Percentiles rank a stretch among this genome's conserved stretches.
phyloP scores from a whole-genome alignment of 176 grass and related monocot species.

The Cenchrus fungigraminus region DNA sequence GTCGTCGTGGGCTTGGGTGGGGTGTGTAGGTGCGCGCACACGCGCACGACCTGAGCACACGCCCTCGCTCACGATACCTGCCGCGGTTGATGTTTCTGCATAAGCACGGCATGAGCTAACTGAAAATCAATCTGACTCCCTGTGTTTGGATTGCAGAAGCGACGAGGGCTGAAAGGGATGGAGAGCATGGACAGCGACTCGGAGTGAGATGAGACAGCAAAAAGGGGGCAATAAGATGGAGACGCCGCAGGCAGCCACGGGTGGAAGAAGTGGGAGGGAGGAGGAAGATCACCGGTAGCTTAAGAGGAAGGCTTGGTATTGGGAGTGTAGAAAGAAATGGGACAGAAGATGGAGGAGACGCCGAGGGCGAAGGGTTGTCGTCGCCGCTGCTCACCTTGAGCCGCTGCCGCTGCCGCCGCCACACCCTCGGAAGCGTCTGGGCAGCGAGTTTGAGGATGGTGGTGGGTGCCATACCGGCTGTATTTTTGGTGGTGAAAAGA shows the following conservation, averaged over 20 bases:
- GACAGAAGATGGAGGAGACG: neutral
- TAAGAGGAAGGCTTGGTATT: neutral
- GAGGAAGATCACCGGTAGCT: neutral
- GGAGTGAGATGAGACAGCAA: constrained; percentile 28
- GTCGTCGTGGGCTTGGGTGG: neutral
- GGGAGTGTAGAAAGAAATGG: neutral
- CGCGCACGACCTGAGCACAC: neutral
- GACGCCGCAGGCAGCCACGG: neutral
- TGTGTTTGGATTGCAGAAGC: constrained; percentile 52
- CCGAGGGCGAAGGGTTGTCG: constrained; percentile 11
- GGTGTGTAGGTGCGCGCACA: neutral
- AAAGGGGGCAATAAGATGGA: constrained; percentile 27
- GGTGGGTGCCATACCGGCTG: neutral
- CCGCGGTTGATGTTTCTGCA: neutral
- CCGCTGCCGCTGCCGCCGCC: neutral
- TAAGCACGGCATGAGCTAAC: constrained; percentile 25
- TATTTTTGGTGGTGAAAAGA: constrained; percentile 4
- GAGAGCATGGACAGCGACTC: constrained; percentile 94
- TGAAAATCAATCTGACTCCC: neutral
- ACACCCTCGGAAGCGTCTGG: constrained; percentile 26
- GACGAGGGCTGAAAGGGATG: constrained; percentile 83
- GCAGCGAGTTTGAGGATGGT: neutral
- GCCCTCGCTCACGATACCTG: neutral
- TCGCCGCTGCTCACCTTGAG: constrained; percentile 16
- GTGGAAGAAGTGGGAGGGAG: neutral